A percentile compares a stretch with the other conserved stretches of the same genome.
Evolutionary conservation across 805 yeast species (phyloP).

Genomic region (Ogataea polymorpha): DNA sequence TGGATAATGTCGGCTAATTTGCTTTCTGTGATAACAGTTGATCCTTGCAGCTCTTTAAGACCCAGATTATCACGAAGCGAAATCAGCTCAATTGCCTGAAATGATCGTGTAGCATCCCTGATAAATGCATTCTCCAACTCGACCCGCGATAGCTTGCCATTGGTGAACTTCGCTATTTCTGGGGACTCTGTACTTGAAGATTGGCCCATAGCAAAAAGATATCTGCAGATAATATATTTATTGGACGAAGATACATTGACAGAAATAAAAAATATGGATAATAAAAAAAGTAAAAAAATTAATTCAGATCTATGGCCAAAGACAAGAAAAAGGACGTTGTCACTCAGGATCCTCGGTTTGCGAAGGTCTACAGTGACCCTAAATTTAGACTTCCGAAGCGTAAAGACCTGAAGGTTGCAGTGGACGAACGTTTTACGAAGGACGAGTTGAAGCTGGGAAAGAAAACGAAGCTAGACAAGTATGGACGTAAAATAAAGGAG

Average conservation of each 20-base stretch:
- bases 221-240: background rate
- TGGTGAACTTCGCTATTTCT: slow-evolving; percentile 6
- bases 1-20: slow-evolving; percentile 31
- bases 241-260: background rate
- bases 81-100: slow-evolving; percentile 25
- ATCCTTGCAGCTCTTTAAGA: slow-evolving; percentile 21
- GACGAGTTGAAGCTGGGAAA: slow-evolving; percentile 60
- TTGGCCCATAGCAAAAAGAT: slow-evolving; percentile 22
- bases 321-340: slow-evolving; percentile 28
- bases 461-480: slow-evolving; percentile 72
- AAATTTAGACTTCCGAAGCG: slow-evolving; percentile 74
- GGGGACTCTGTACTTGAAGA: slow-evolving; percentile 12
- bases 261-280: background rate
- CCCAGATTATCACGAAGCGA: slow-evolving; percentile 23
- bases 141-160: slow-evolving; percentile 15
- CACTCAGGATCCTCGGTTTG: slow-evolving; percentile 71
- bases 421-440: slow-evolving; percentile 81
- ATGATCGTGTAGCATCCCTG: slow-evolving; percentile 15
- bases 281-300: background rate
- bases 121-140: slow-evolving; percentile 19
- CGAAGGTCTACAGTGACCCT: slow-evolving; percentile 80
- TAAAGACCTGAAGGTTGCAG: slow-evolving; percentile 66
- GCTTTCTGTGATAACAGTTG: slow-evolving; percentile 25
- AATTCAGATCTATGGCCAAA: slow-evolving; percentile 4
- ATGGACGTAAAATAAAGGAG: slow-evolving; percentile 68